A percentile compares a stretch with the other conserved stretches of the same genome.
Conservation (phyloP, 1,139 yeast species). For the Debaryomyces subglobosus region DNA sequence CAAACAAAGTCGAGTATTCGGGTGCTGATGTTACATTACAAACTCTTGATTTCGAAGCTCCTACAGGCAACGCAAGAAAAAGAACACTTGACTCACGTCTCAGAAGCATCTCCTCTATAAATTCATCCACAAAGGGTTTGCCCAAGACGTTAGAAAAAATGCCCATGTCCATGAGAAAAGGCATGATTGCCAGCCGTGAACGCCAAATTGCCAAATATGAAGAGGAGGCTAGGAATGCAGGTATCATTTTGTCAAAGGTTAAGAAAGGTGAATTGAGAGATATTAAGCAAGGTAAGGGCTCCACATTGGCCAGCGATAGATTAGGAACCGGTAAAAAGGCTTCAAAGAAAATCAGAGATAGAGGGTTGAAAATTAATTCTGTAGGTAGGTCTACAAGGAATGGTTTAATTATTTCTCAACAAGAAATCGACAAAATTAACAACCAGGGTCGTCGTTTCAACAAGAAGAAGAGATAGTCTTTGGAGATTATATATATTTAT, state of each 20-base stretch:
- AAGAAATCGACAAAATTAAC: slow-evolving; percentile 61
- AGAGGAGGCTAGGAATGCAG: slow-evolving; percentile 83
- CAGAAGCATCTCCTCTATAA: slow-evolving; percentile 53
- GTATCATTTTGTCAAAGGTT: slow-evolving; percentile 72
- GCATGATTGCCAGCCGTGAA: slow-evolving; percentile 66
- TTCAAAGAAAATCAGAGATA: slow-evolving; percentile 53
- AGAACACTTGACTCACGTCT: slow-evolving; percentile 74
- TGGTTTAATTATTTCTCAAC: slow-evolving; percentile 74
- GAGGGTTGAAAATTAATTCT: slow-evolving; percentile 77
- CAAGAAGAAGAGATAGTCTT: slow-evolving; percentile 7
- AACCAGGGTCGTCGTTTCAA: slow-evolving; percentile 13
- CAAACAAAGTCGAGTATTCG: slow-evolving; percentile 56
- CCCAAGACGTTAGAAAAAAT: slow-evolving; percentile 65
- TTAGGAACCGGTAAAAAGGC: slow-evolving; percentile 54
- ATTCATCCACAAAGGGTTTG: slow-evolving; percentile 45
- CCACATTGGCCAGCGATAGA: slow-evolving; percentile 54
- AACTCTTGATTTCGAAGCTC: slow-evolving; percentile 66
- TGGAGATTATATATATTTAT: background rate
- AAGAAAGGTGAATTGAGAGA: slow-evolving; percentile 66
- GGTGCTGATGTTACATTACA: slow-evolving; percentile 80
- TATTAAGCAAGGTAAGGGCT: slow-evolving; percentile 57
- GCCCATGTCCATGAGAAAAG: slow-evolving; percentile 88
- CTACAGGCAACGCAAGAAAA: slow-evolving; percentile 79
- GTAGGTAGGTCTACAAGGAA: slow-evolving; percentile 82
- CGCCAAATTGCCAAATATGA: slow-evolving; percentile 61